A percentile compares a stretch with the other conserved stretches of the same genome.
Conservation (phyloP, 2,329 filamentous ascomycete species). For the Fusarium beomiforme region DNA sequence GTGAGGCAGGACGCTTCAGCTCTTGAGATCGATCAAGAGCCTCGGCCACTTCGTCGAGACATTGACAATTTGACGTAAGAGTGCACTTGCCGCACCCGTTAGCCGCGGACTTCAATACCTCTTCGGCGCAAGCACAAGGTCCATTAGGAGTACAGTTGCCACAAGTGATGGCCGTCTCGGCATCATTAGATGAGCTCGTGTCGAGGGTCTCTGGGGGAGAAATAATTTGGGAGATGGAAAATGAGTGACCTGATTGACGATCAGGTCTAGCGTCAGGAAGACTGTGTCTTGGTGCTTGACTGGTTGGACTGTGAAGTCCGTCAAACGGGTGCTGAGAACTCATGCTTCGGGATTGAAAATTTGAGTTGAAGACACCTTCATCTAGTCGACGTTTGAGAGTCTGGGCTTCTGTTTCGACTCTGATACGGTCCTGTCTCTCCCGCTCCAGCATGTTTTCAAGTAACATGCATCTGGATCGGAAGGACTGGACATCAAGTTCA, state of each 20-base stretch:
- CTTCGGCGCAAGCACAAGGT: conserved; percentile 68
- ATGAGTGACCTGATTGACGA: conserved; percentile 52
- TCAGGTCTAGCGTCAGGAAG: conserved; percentile 42
- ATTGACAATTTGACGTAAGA: conserved; percentile 70
- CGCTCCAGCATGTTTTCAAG: conserved; percentile 72
- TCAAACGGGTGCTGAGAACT: conserved; percentile 43
- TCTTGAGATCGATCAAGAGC: conserved; percentile 48
- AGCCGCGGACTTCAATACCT: conserved; percentile 63
- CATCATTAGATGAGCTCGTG: conserved; percentile 43
- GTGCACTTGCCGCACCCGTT: conserved; percentile 74
- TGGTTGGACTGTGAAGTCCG: conserved; percentile 43
- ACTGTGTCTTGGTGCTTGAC: conserved; percentile 43
- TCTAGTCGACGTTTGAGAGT: conserved; percentile 46
- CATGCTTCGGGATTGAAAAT: conserved; percentile 43
- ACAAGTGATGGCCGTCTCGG: conserved; percentile 57
- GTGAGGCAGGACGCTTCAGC: conserved; percentile 63
- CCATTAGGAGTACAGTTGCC: conserved; percentile 65
- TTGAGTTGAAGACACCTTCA: conserved; percentile 42
- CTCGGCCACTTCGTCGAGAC: conserved; percentile 69
- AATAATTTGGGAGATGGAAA: conserved; percentile 68
- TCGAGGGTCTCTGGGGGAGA: conserved; percentile 60
- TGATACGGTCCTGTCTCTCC: conserved; percentile 61
- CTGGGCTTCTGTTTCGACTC: conserved; percentile 54
- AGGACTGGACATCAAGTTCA: conserved; percentile 73
- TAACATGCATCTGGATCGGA: conserved; percentile 68